These are phyloP conservation scores for Lachancea nothofagi DNA, from an alignment of 805 yeast genomes.

Conservation along the genomic window DNA sequence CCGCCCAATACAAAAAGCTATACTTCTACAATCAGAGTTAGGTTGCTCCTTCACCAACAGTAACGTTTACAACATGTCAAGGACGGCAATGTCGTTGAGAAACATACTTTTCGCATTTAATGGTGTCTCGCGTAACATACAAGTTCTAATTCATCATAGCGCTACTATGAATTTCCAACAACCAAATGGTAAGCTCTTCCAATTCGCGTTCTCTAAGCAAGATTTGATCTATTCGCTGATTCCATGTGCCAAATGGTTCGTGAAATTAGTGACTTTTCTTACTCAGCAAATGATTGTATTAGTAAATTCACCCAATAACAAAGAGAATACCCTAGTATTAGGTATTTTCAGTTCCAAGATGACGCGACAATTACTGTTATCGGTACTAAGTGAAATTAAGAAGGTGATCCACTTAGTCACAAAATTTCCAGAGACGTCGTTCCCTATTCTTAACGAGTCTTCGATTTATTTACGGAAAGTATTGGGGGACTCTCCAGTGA, in stretches of 20 bases:
- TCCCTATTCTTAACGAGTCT: constrained; percentile 34
- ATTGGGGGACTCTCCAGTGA: constrained; percentile 44
- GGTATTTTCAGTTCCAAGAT: constrained; percentile 63
- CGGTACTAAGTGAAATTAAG: constrained; percentile 61
- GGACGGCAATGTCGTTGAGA: constrained; percentile 28
- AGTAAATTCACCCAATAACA: constrained; percentile 21
- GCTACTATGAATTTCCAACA: constrained; percentile 38
- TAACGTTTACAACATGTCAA: constrained; percentile 31
- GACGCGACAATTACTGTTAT: constrained; percentile 60
- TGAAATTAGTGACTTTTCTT: constrained; percentile 66
- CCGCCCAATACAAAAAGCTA: constrained; percentile 33
- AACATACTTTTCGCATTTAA: constrained; percentile 33
- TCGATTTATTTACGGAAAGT: constrained; percentile 28
- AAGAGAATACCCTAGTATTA: constrained; percentile 41
- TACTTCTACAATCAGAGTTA: constrained; percentile 32
- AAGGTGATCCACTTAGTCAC: constrained; percentile 51
- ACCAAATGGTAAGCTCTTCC: constrained; percentile 42
- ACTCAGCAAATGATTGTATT: constrained; percentile 66
- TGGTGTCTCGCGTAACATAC: constrained; percentile 32
- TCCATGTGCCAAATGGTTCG: constrained; percentile 84
- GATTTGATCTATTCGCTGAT: constrained; percentile 57
- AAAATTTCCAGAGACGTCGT: constrained; percentile 50
- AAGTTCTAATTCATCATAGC: constrained; percentile 23
- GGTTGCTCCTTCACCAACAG: constrained; percentile 26
- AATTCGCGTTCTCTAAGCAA: constrained; percentile 52